These are phyloP conservation scores for Tuber indicum DNA, from an alignment of 495 filamentous ascomycete genomes.

Conservation along the genomic window DNA sequence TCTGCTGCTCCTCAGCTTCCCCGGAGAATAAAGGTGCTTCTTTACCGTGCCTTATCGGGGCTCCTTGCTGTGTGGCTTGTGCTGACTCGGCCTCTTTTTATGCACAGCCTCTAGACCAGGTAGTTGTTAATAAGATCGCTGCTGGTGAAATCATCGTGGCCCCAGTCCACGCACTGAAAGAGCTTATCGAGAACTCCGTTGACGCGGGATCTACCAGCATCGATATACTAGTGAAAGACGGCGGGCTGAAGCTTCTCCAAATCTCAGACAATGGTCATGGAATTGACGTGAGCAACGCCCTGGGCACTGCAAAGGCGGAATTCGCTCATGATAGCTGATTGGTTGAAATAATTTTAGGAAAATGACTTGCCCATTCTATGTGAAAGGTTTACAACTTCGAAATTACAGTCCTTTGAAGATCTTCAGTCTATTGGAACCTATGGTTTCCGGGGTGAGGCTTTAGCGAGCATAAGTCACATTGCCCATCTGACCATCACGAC, in stretches of 20 bases:
- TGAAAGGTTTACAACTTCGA: conserved; percentile 95
- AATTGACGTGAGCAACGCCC: conserved; percentile 60
- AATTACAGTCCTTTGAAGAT: conserved; percentile 92
- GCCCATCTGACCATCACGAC: conserved; percentile 93
- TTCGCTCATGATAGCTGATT: conserved; percentile 22
- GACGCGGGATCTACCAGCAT: conserved; percentile 90
- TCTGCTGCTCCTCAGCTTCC: conserved; percentile 26
- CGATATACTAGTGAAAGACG: conserved; percentile 90
- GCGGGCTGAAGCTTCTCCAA: conserved; percentile 92
- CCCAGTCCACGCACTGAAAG: conserved; percentile 93
- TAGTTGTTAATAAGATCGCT: conserved; percentile 98
- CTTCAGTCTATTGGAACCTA: conserved; percentile 87
- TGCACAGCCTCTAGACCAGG: conserved; percentile 72
- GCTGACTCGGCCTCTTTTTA: conserved; percentile 16
- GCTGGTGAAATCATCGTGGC: conserved; percentile 99
- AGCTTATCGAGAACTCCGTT: conserved; percentile 95
- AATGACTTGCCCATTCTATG: conserved; percentile 92
- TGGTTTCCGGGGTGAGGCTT: conserved; percentile 91
- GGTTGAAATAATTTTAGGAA: conserved; percentile 49
- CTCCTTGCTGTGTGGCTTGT: conserved; percentile 11
- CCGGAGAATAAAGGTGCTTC: conserved; percentile 44
- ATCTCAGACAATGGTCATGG: conserved; percentile 98
- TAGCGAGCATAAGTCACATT: conserved; percentile 98
- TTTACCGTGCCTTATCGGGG: conserved; percentile 8
- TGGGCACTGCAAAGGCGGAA: conserved; percentile 2